Evolutionary conservation across 176 grass and related monocot genomes (phyloP).

Genomic region (Raddia guianensis): DNA sequence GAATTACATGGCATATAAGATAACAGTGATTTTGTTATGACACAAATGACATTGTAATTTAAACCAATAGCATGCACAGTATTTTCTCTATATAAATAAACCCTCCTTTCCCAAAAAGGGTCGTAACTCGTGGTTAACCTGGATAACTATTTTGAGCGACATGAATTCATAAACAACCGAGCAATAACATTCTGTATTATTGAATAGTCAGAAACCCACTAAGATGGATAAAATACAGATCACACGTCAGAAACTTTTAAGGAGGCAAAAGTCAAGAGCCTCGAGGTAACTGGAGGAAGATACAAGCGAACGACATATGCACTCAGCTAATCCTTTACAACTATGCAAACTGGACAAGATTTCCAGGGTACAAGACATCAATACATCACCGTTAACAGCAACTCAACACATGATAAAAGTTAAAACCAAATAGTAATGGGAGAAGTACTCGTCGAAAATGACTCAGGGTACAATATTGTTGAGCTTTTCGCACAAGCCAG

Average conservation of each 20-base stretch:
- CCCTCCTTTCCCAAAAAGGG: background rate
- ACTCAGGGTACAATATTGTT: constrained; percentile 22
- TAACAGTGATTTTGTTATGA: no score
- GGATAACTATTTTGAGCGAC: background rate
- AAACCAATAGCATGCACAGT: no score
- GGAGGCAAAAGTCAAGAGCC: constrained; percentile 5
- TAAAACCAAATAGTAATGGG: background rate
- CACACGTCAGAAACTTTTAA: background rate
- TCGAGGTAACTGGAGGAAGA: background rate
- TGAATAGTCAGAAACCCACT: background rate
- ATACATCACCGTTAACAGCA: background rate
- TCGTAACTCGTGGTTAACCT: background rate
- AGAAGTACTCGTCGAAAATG: constrained; percentile 17
- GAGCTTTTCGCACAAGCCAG: constrained; percentile 35
- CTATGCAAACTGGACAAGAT: background rate
- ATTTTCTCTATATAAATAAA: no score
- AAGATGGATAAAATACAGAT: background rate
- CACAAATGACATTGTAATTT: no score
- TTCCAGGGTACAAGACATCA: background rate
- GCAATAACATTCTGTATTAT: background rate
- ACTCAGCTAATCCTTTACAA: background rate
- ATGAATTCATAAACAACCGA: background rate
- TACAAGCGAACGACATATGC: background rate
- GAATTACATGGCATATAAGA: no score
- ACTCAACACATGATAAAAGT: constrained; percentile 11